A percentile compares a stretch with the other conserved stretches of the same genome.
Conservation (phyloP, 179 eudicot genomes). For the Heliamphora pulchella region DNA sequence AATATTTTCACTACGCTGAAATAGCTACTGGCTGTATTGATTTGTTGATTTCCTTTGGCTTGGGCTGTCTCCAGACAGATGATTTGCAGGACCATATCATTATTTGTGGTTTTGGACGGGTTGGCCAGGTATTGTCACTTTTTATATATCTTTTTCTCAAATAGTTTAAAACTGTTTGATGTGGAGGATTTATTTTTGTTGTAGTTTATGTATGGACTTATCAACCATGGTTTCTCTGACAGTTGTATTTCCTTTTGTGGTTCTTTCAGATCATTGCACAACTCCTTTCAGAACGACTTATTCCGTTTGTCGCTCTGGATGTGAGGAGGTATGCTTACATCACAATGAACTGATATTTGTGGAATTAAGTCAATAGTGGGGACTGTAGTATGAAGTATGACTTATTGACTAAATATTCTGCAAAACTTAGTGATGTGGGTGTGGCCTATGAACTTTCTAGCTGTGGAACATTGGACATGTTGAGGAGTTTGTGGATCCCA, state of each 20-base stretch:
- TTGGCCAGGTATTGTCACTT: slow-evolving; percentile 68
- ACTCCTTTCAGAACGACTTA: slow-evolving; percentile 91
- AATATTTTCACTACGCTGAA: background rate
- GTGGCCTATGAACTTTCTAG: background rate
- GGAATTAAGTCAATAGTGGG: slow-evolving; percentile 9
- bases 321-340: slow-evolving; percentile 65
- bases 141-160: slow-evolving; percentile 1
- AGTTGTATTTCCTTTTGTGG: slow-evolving; percentile 10
- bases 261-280: slow-evolving; percentile 89
- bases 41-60: background rate
- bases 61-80: slow-evolving; percentile 61
- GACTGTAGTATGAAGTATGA: slow-evolving; percentile 3
- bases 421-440: background rate
- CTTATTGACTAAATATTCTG: background rate
- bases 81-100: slow-evolving; percentile 98
- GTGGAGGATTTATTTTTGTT: background rate
- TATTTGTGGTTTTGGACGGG: slow-evolving; percentile 98
- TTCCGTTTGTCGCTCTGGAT: slow-evolving; percentile 98
- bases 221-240: background rate
- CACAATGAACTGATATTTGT: slow-evolving; percentile 4
- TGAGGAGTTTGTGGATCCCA: too few relatives aligned
- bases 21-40: background rate
- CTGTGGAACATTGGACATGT: too few relatives aligned
- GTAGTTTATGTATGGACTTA: background rate
- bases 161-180: background rate